Base-by-base conservation (phyloP, 495 filamentous ascomycete species). In the Cercophora newfieldiana region DNA sequence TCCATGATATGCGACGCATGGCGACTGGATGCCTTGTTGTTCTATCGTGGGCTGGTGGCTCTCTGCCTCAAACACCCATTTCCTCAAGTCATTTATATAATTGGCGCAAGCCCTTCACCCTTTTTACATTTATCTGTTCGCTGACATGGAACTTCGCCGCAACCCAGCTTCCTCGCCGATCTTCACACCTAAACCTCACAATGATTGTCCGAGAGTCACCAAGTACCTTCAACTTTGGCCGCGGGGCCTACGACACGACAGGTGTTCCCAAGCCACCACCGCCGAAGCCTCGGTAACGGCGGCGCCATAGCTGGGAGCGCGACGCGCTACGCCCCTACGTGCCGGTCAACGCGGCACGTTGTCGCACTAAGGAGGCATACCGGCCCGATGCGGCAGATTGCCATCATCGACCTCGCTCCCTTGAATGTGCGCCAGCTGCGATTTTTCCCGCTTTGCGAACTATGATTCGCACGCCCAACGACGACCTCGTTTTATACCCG, bases 191-290 rank as follows among this genome's bases (percentile, higher is more conserved):
- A 58, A 66, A 67, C 33, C 49, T 56, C 72, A 76, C 61, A 73
- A 86, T 86, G 83, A 77, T 80, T 68, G 75, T 74, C 68, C 77
- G 78, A 77, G 78, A 76, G 63, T 77, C 76, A 30, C 75, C 75
- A 74, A 70, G 68, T 37, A 67, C 73, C 73, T 59, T 73, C 68
- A 85, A 86, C 77, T 83, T 84, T 76, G 83, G 82, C 69, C 77
- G 83, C 24, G 83, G 83, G n/a, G 82, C 82, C 54, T 86, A 86
- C 66, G 83, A 86, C 71, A 84, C 82, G 62, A 86, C 83, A 29
- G 82, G 82, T 49, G 79, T 85, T 10, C 81, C 80, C 30, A 86
- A 86, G 75, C 83, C 83, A 50, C 82, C 82, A 29, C 80, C 78
- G 66, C 83, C 83, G 37, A 85, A 83, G 81, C 83, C 83, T 57